phyloP scores from a whole-genome alignment of 139 green algal species.

The Chlamydomonas incerta region DNA sequence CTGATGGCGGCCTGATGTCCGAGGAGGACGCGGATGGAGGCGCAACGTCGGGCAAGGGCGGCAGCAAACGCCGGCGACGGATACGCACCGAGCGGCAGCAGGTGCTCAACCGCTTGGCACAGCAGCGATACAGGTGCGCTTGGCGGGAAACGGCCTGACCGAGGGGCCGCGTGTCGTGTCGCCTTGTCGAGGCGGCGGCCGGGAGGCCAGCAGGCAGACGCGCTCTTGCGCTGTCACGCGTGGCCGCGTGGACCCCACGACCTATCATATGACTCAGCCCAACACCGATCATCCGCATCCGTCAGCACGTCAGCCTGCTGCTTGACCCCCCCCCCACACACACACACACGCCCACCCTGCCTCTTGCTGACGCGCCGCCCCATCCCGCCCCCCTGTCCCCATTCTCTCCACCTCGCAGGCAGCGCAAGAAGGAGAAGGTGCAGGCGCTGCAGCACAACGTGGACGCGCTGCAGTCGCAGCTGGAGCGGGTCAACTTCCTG shows the following conservation, averaged over 20 bases:
- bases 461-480: constrained; percentile 31
- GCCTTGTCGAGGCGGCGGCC: too few species aligned
- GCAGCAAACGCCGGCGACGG: constrained; percentile 49
- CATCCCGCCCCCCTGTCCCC: not conserved
- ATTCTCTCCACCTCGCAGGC: constrained; percentile 20
- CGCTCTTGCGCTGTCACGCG: too few species aligned
- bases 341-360: too few species aligned
- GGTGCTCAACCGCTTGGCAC: constrained; percentile 58
- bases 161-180: too few species aligned
- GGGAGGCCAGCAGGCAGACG: too few species aligned
- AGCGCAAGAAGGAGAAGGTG: constrained; percentile 65
- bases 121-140: constrained; percentile 61
- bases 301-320: too few species aligned
- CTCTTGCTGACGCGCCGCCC: too few species aligned
- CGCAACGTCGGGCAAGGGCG: constrained; percentile 3
- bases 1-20: not conserved
- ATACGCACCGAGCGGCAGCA: constrained; percentile 61
- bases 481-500: constrained; percentile 37
- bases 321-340: too few species aligned
- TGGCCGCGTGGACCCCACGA: too few species aligned
- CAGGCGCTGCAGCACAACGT: constrained; percentile 49
- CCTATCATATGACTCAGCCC: too few species aligned
- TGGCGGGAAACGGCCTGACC: too few species aligned
- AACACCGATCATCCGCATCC: too few species aligned
- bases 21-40: constrained; percentile 22